Evolutionary conservation across 148 eudicot genomes (phyloP).

Genomic region (Chenopodium album): DNA sequence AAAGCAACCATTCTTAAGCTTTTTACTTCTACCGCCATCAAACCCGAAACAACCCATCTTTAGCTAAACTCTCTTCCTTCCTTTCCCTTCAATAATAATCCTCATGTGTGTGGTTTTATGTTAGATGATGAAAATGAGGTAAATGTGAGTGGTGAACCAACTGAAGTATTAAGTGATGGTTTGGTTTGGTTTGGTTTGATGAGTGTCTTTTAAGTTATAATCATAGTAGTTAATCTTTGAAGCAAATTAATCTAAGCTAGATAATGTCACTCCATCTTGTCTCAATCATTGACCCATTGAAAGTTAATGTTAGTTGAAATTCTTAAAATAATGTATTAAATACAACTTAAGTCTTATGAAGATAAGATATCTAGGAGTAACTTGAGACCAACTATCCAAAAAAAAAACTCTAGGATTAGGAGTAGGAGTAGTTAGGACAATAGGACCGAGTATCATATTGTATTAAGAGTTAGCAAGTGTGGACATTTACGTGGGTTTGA

Average conservation of each 20-base stretch:
- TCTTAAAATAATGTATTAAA: background rate
- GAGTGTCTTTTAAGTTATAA: conserved; percentile 34
- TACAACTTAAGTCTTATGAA: too few species aligned
- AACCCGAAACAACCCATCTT: conserved; percentile 34
- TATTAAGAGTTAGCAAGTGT: too few species aligned
- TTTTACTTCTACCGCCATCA: conserved; percentile 5
- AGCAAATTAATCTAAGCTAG: conserved; percentile 19
- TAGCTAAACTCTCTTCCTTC: background rate
- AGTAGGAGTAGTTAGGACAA: too few species aligned
- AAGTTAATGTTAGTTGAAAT: background rate
- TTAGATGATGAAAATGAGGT: conserved; percentile 10
- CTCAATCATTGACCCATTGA: conserved; percentile 1
- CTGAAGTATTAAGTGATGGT: background rate
- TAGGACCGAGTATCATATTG: too few species aligned
- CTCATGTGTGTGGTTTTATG: conserved; percentile 4
- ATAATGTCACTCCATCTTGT: background rate
- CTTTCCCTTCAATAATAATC: background rate
- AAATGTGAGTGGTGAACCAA: conserved; percentile 17
- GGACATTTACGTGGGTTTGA: too few species aligned
- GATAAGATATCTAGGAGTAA: too few species aligned
- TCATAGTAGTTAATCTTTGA: conserved; percentile 29
- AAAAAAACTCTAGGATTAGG: too few species aligned
- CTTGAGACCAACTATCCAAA: too few species aligned
- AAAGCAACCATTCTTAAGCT: conserved; percentile 23
- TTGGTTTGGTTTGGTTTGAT: conserved; percentile 17